Evolutionary conservation across 1,284 basidiomycete genomes (phyloP), one percentile per base, ranked within the genome.

Genomic region (Neotropicomus parvogracilis): DNA sequence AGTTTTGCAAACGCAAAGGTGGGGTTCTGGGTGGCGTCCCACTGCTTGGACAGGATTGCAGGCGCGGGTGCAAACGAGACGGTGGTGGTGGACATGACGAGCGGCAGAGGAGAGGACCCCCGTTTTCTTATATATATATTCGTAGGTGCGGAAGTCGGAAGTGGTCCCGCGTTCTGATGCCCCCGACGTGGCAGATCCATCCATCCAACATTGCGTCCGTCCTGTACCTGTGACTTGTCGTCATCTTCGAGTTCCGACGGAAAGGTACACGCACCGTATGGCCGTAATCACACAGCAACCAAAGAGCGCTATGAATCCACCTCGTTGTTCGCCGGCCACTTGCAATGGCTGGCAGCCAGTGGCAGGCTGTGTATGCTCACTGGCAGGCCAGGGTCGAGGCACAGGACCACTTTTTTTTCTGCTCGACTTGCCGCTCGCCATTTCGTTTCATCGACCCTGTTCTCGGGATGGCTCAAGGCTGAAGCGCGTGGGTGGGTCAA

Each of bases 1-100:
- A 79, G 60, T 27, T 66, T 68, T 16, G 77, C 77, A 55, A 79
- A 77, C 5, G 75, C 77, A 52, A 79, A 79, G 26, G 40, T 52
- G 34, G 60, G 56, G 3, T 49, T 36, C 9, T 54, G 33, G 4
- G 19, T 33, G 6, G 40, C 32, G 9, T 50, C 46, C 32, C 46
- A 38, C 3, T 53, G 62, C 20, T 50, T 62, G 1, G 48, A 56
- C 11, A 55, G 39, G 7, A 40, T n/a, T 1, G 49, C 12, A 1
- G 60, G 46, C 1, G 50, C 27, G 10, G 59, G 52, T 6, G 66
- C 53, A 20, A 67, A 67, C 6, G 60, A 52, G 39, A 64, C 57
- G 26, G 59, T 37, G 37, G 54, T 34, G 0, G 48, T 1, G 8
- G 57, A 32, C 56, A 59, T 59, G 54, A 27, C 40, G 20, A 32